A percentile compares a stretch with the other conserved stretches of the same genome.
Evolutionary conservation across 2,329 filamentous ascomycete species (phyloP).

Genomic region (Purpureocillium takamizusanense): DNA sequence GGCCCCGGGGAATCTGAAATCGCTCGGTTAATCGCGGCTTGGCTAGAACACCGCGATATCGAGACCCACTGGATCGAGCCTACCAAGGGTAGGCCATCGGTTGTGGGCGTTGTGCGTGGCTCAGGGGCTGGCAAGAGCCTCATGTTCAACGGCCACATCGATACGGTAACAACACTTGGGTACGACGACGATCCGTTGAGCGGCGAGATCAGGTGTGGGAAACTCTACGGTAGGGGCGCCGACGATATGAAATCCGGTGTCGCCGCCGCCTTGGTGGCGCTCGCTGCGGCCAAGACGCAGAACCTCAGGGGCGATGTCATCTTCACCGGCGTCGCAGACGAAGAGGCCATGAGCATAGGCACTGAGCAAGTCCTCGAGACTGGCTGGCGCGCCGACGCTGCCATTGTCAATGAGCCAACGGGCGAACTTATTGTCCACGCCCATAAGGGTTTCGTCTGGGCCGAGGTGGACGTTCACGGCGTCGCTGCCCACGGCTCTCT

Average conservation of each 20-base stretch:
- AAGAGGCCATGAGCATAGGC: conserved; percentile 40
- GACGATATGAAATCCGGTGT: conserved; percentile 44
- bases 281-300: conserved; percentile 27
- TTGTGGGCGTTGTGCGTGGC: conserved; percentile 38
- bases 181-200: conserved; percentile 37
- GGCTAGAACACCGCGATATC: conserved; percentile 41
- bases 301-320: conserved; percentile 38
- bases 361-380: conserved; percentile 39
- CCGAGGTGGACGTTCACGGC: conserved; percentile 32
- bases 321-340: conserved; percentile 43
- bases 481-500: conserved; percentile 33
- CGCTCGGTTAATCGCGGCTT: conserved; percentile 35
- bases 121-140: conserved; percentile 35
- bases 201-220: conserved; percentile 28
- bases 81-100: conserved; percentile 35
- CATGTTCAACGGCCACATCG: conserved; percentile 44
- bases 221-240: conserved; percentile 35
- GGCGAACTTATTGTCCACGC: conserved; percentile 29
- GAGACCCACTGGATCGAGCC: conserved; percentile 40
- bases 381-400: conserved; percentile 44
- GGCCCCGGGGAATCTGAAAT: conserved; percentile 37
- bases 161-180: conserved; percentile 39
- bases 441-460: conserved; percentile 42
- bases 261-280: conserved; percentile 33
- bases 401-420: conserved; percentile 40